These are phyloP conservation scores for Aspergillus sclerotiicarbonarius DNA, from an alignment of 495 filamentous ascomycete genomes.

Conservation along the genomic window DNA sequence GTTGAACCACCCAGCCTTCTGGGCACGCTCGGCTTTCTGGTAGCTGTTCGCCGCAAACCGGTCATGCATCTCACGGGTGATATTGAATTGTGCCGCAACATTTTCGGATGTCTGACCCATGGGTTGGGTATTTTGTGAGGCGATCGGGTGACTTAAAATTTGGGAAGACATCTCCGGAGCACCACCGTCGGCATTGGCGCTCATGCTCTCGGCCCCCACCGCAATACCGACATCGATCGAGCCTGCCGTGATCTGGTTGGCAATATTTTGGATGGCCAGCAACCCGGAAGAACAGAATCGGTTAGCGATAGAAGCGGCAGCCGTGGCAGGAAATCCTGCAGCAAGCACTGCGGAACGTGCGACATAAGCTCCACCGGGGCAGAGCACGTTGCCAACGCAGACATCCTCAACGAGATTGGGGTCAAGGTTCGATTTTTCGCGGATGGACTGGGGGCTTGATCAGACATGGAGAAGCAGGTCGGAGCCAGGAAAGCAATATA, in stretches of 20 bases:
- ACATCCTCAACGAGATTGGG: conserved; percentile 88
- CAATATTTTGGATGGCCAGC: conserved; percentile 88
- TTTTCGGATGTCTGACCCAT: conserved; percentile 99
- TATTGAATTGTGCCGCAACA: conserved; percentile 80
- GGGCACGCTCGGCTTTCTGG: conserved; percentile 80
- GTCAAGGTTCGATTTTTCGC: conserved; percentile 73
- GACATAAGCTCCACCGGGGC: conserved; percentile 66
- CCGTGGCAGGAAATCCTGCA: conserved; percentile 88
- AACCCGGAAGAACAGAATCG: conserved; percentile 96
- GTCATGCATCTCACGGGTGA: conserved; percentile 75
- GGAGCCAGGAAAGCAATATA: conserved; percentile 42
- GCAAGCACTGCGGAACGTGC: conserved; percentile 82
- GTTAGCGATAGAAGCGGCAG: conserved; percentile 74
- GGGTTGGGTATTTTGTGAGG: conserved; percentile 77
- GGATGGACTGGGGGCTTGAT: conserved; percentile 41
- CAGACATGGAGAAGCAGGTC: not conserved
- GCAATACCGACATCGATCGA: conserved; percentile 87
- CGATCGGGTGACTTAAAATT: conserved; percentile 68
- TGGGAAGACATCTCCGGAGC: conserved; percentile 71
- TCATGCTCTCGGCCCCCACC: conserved; percentile 87
- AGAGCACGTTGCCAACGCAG: conserved; percentile 79
- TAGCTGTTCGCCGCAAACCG: conserved; percentile 80
- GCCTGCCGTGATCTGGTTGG: conserved; percentile 77
- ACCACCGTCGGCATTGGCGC: conserved; percentile 65
- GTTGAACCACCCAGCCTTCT: conserved; percentile 87